Percentiles rank a stretch among this genome's conserved stretches.
phyloP scores from a whole-genome alignment of 306 rosid species.

The Morella rubra region DNA sequence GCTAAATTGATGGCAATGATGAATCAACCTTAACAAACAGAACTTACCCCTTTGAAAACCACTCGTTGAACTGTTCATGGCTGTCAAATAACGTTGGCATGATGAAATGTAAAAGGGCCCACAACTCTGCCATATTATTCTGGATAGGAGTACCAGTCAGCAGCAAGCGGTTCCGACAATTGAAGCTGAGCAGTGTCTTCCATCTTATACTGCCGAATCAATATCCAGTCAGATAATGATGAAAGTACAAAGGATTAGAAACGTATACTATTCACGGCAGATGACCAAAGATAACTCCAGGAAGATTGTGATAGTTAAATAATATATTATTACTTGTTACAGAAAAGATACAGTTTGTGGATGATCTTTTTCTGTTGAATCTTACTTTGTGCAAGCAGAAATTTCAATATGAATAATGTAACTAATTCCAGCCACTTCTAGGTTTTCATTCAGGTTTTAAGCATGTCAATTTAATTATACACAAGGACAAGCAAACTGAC shows the following conservation, averaged over 20 bases:
- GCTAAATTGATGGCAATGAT: conserved; percentile 19
- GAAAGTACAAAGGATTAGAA: conserved; percentile 3
- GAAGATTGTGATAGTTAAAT: neutral
- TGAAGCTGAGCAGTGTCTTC: conserved; percentile 98
- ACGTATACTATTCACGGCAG: neutral
- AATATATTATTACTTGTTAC: no score
- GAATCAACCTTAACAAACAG: conserved; percentile 24
- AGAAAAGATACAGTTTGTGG: no score
- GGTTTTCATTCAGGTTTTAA: no score
- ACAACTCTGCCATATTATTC: conserved; percentile 97
- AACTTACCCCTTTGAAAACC: conserved; percentile 98
- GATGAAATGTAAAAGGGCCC: conserved; percentile 97
- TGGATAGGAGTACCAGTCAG: conserved; percentile 97
- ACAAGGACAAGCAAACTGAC: conserved; percentile 3
- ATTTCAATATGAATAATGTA: no score
- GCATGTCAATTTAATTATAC: neutral
- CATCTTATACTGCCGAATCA: conserved; percentile 84
- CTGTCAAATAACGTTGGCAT: conserved; percentile 99
- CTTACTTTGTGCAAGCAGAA: no score
- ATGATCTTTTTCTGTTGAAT: no score
- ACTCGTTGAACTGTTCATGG: conserved; percentile 98
- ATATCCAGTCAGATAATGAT: conserved; percentile 17
- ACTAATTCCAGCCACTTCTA: no score
- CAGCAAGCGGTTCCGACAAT: conserved; percentile 91
- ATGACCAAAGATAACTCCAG: neutral